Base-by-base conservation (phyloP, 139 green algal genomes). In the Ostreobium quekettii region DNA sequence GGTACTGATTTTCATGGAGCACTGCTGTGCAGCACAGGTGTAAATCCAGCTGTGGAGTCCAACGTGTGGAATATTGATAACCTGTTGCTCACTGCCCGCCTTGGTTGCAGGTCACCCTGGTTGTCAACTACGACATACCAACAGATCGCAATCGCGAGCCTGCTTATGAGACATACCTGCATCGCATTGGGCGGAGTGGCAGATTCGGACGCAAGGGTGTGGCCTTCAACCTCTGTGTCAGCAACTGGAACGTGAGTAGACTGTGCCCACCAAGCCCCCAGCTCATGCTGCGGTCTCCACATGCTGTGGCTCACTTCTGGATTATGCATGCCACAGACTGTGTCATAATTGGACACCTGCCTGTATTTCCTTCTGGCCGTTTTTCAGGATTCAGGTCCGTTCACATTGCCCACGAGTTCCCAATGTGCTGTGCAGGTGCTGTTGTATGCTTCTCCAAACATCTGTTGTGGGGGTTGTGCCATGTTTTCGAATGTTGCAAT, bases 81-180 rank as follows among this genome's bases (percentile, higher is more conserved):
- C n/a, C n/a, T n/a, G n/a, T n/a, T n/a, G n/a, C n/a, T n/a, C n/a
- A n/a, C n/a, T n/a, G n/a, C n/a, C n/a, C n/a, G n/a, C n/a, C n/a
- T n/a, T n/a, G n/a, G 33, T 46, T 63, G 28, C 79, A 95, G 85
- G 89, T 97, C 35, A 97, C 92, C 2, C 86, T 99, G 58, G 95
- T 99, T 19, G 86, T 99, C 66, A 99, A 99, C 83, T 98, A 91
- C 74, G 89, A 98, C 64, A 75, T 96, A 57, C 95, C 95, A 0
- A 79, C 91, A 53, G 87, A 97, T 74, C 76, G 84, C 1, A 81
- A 94, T 74, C 67, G 65, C 33, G 87, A 70, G 22, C 93, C 94
- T 33, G 86, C 84, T 33, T 97, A 90, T 73, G 95, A 99, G 74
- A 98, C 91, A 3, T 99, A 99, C 79, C 78, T 99, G 33, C 95